Conservation (phyloP, 176 grass and related monocot species). For the Carex littledalei region DNA sequence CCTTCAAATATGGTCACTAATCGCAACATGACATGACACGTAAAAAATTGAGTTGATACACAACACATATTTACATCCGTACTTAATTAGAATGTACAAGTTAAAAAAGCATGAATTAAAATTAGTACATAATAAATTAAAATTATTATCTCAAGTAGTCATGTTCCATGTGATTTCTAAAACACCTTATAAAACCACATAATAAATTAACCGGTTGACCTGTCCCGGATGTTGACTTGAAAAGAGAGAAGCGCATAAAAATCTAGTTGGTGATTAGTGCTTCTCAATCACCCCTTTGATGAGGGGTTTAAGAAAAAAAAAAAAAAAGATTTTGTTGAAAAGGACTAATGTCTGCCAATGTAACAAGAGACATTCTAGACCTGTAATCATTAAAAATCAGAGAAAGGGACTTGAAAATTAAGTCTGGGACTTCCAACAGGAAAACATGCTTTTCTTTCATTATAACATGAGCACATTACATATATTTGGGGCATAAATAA, state of each 20-base stretch:
- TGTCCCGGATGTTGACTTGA: neutral
- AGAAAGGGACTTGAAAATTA: neutral
- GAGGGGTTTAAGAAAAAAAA: neutral
- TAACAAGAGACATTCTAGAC: conserved; percentile 4
- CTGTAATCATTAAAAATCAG: conserved; percentile 15
- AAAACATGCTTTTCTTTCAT: neutral
- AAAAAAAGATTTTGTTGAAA: conserved; percentile 8
- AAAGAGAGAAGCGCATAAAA: neutral
- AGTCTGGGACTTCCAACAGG: neutral
- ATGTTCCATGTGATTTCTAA: no score
- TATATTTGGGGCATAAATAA: neutral
- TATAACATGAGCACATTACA: neutral
- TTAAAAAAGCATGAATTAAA: neutral
- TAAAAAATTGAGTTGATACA: no score
- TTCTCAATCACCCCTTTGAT: neutral
- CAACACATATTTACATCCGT: no score
- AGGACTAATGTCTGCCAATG: conserved; percentile 16
- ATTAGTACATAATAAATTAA: neutral
- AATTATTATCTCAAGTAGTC: no score
- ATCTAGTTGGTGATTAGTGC: neutral
- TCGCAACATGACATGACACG: no score
- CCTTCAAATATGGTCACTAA: no score
- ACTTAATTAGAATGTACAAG: no score
- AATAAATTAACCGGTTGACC: neutral
- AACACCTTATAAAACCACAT: neutral